Base-by-base conservation (phyloP, 306 rosid species). In the Fagus sylvatica region DNA sequence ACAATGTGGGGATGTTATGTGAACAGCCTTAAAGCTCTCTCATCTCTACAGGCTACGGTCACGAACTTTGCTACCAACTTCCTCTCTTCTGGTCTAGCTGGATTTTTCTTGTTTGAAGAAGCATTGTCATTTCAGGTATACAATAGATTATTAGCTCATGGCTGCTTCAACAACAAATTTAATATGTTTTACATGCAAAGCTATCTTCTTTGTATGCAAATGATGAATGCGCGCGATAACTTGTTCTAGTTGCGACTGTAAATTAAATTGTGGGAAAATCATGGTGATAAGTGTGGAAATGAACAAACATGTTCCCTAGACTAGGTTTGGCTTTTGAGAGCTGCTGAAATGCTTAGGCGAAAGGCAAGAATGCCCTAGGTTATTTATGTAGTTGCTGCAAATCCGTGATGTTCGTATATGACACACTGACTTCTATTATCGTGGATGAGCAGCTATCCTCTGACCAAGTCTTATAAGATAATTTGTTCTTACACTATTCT, bases 41-140 rank as follows among this genome's bases (percentile, higher is more conserved):
- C 97, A 0, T 89, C 98, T 74, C 86, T 94, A 13, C 97, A 94
- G 81, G 98, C 98, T 2, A 94, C 95, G 1, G 97, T 84, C 41
- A 94, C 97, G 9, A 94, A 94, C 84, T 92, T 94, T 69, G 94
- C 97, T 33, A 87, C 95, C 33, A 94, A 94, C 87, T 92, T 94
- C 69, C 90, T 94, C 76, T 81, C 90, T 69, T 94, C 93, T 76
- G 93, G 98, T 80, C 85, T 94, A 34, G 95, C 91, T 10, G 97
- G 97, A 71, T 90, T 76, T 82, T 87, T 90, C 77, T 66, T 89
- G 78, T 94, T 94, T 69, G 75, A 82, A 15, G 98, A 94, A 86
- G 53, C 86, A 4, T 80, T 94, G 76, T 87, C 98, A 1, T 72
- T 84, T 42, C 84, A 86, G 97, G 98, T 94, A 85, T 55, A 42